phyloP scores from a whole-genome alignment of 208 protist species.

The Wallacemonas rigidus region DNA sequence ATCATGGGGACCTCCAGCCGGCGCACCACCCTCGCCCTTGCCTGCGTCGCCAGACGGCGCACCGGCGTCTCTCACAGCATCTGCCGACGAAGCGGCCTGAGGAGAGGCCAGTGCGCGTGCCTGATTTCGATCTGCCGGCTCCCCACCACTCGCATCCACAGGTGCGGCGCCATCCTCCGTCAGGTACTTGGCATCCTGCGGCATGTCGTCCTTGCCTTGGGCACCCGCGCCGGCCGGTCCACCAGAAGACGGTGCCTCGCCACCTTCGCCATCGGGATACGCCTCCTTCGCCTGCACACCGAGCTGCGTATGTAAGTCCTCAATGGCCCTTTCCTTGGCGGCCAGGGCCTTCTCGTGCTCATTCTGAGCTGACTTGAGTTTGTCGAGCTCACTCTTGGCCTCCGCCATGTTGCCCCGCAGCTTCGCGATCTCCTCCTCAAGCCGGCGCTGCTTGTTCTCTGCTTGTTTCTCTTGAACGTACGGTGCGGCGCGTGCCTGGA shows the following conservation, averaged over 20 bases:
- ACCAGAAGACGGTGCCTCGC: too few relatives aligned
- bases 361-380: conserved; percentile 26
- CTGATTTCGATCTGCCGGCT: conserved; percentile 8
- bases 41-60: background rate
- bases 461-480: conserved; percentile 32
- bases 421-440: conserved; percentile 32
- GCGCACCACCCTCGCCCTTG: background rate
- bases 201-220: background rate
- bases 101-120: conserved; percentile 5
- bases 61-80: background rate
- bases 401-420: conserved; percentile 33
- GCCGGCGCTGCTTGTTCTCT: conserved; percentile 21
- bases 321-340: conserved; percentile 24
- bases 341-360: conserved; percentile 19
- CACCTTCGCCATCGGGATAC: conserved; percentile 10
- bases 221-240: too few relatives aligned
- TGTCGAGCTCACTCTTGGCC: conserved; percentile 25
- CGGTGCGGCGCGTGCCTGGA: conserved; percentile 25
- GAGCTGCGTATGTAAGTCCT: conserved; percentile 5
- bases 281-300: background rate
- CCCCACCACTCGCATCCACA: conserved; percentile 20
- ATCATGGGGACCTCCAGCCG: background rate
- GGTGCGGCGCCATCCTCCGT: conserved; percentile 3
- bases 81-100: background rate
- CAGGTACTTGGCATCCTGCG: conserved; percentile 16